A percentile compares a stretch with the other conserved stretches of the same genome.
Conservation (phyloP, 306 rosid species). For the Malus domestica region ASM211411v1 NC_041797.1:13981501-13982000, state of each 20-base stretch:
- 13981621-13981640: slow-evolving; percentile 70
- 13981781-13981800: slow-evolving; percentile 74
- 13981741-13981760: slow-evolving; percentile 70
- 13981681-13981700: slow-evolving; percentile 63
- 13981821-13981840: slow-evolving; percentile 76
- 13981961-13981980: slow-evolving; percentile 16
- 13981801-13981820: slow-evolving; percentile 88
- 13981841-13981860: slow-evolving; percentile 84
- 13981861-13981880: slow-evolving; percentile 75
- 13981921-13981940: slow-evolving; percentile 9
- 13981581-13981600: slow-evolving; percentile 56
- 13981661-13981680: slow-evolving; percentile 64
- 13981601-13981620: slow-evolving; percentile 73
- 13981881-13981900: slow-evolving; percentile 58
- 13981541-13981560: slow-evolving; percentile 53
- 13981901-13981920: neutral
- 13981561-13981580: slow-evolving; percentile 73
- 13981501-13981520: slow-evolving; percentile 71
- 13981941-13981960: slow-evolving; percentile 1
- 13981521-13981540: slow-evolving; percentile 62
- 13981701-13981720: slow-evolving; percentile 60
- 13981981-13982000: slow-evolving; percentile 77
- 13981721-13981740: slow-evolving; percentile 71
- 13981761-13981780: slow-evolving; percentile 68
- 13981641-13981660: slow-evolving; percentile 55